A percentile compares a stretch with the other conserved stretches of the same genome.
Conservation (phyloP, 495 filamentous ascomycete species). For the Tuber aestivum region DNA sequence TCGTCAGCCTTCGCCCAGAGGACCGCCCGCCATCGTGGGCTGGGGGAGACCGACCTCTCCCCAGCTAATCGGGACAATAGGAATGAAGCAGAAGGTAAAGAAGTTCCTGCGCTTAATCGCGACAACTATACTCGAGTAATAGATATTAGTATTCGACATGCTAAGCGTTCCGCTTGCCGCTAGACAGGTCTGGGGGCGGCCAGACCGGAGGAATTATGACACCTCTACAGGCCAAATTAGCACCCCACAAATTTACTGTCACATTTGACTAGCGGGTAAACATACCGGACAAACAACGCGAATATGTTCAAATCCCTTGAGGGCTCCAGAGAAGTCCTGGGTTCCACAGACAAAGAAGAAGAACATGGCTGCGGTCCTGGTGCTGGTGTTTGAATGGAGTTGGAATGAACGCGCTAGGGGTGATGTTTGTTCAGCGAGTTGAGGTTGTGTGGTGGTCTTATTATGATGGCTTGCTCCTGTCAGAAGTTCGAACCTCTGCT, state of each 20-base stretch:
- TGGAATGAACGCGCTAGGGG: background rate
- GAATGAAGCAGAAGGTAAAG: slow-evolving; percentile 41
- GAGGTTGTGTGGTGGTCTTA: background rate
- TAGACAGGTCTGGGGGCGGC: background rate
- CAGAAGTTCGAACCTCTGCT: background rate
- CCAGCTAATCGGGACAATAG: slow-evolving; percentile 36
- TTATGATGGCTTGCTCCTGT: background rate
- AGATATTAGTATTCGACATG: slow-evolving; percentile 7
- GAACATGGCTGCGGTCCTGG: slow-evolving; percentile 21
- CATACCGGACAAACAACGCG: slow-evolving; percentile 27
- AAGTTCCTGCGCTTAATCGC: slow-evolving; percentile 36
- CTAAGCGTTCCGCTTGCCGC: background rate
- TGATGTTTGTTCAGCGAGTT: background rate
- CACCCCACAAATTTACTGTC: background rate
- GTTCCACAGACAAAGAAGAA: slow-evolving; percentile 32
- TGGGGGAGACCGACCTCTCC: slow-evolving; percentile 16
- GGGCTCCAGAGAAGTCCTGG: slow-evolving; percentile 24
- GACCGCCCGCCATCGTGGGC: background rate
- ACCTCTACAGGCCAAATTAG: slow-evolving; percentile 22
- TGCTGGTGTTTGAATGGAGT: background rate
- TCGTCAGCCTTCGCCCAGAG: slow-evolving; percentile 3
- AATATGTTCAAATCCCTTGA: slow-evolving; percentile 28
- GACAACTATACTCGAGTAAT: slow-evolving; percentile 11
- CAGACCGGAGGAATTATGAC: slow-evolving; percentile 26
- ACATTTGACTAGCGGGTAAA: background rate